Evolutionary conservation across 2,329 filamentous ascomycete genomes (phyloP), one percentile per base, ranked within the genome.

Genomic region (Diaporthe caulivora): DNA sequence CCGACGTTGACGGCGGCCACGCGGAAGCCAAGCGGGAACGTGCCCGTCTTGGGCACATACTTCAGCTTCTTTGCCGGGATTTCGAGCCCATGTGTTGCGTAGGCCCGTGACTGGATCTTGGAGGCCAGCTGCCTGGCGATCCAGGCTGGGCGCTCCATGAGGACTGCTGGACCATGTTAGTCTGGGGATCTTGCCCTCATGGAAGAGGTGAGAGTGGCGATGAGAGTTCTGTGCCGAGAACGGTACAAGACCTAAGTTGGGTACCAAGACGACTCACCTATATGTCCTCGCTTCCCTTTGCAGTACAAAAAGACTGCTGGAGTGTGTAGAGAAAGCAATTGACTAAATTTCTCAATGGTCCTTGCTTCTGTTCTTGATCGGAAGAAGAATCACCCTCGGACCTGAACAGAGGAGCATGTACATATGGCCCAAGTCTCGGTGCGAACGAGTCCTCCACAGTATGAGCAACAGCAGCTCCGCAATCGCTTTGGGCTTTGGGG

Each of bases 1-100:
- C 97, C 96, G 51, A 97, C 96, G 80, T 97, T 92, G 67, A 94
- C 94, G 76, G 94, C 96, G 17, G 95, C 95, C 40, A 94, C 95
- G 57, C 90, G 86, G 87, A 98, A 99, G 58, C 96, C 97, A 82
- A 94, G 92, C 6, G 97, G 97, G 80, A 98, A 98, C 26, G 91
- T 94, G 76, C 96, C 97, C 54, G 89, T 90, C 1, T 90, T 92
- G 11, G 97, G 95, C 68, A 98, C 91, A 83, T 97, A 98, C 84
- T 97, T 97, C 82, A 92, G 90, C 87, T 98, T 99, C 74, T 93
- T 90, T 21, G 90, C 88, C 1, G 95, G 95, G 73, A 97, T 87
- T 8, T 75, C 67, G 17, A 75, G 68, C 60, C 74, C 74, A 18
- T 64, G 53, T 21, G 72, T 75, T 24, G 71, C 72, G 34, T 73